Evolutionary conservation across 1,284 basidiomycete species (phyloP).

Genomic region (Cryptococcus sp.): DNA sequence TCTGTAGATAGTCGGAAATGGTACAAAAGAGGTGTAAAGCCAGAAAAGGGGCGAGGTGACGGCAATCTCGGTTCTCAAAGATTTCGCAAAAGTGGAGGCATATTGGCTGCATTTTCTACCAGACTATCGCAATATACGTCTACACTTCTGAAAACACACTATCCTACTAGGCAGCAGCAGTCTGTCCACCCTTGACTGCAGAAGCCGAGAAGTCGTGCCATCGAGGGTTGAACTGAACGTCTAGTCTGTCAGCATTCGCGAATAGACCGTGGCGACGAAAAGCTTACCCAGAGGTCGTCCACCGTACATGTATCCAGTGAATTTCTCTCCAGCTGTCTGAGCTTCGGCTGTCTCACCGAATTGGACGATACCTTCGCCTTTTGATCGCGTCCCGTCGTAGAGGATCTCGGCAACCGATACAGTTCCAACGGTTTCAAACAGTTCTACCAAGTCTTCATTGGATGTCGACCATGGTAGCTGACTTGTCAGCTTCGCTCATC

Average conservation of each 20-base stretch:
- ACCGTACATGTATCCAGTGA: slow-evolving; percentile 86
- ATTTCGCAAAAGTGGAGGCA: no score
- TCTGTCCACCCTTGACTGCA: slow-evolving; percentile 75
- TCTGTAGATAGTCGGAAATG: background rate
- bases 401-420: slow-evolving; percentile 92
- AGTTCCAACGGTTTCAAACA: slow-evolving; percentile 95
- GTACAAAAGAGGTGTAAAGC: no score
- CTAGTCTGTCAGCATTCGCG: slow-evolving; percentile 47
- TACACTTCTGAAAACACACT: no score
- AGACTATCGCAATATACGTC: no score
- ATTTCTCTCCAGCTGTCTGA: slow-evolving; percentile 90
- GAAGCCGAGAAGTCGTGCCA: slow-evolving; percentile 84
- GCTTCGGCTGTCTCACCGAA: slow-evolving; percentile 85
- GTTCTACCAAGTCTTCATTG: slow-evolving; percentile 96
- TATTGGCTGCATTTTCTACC: no score
- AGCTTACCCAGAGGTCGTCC: slow-evolving; percentile 72
- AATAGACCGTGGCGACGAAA: background rate
- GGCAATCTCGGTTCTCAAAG: no score
- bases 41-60: no score
- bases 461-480: slow-evolving; percentile 97
- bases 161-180: no score
- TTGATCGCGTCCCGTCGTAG: slow-evolving; percentile 82
- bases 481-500: slow-evolving; percentile 1
- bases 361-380: slow-evolving; percentile 92
- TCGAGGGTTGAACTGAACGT: slow-evolving; percentile 85